Evolutionary conservation across 2,329 filamentous ascomycete species (phyloP).

Genomic region (Exophiala sp.): DNA sequence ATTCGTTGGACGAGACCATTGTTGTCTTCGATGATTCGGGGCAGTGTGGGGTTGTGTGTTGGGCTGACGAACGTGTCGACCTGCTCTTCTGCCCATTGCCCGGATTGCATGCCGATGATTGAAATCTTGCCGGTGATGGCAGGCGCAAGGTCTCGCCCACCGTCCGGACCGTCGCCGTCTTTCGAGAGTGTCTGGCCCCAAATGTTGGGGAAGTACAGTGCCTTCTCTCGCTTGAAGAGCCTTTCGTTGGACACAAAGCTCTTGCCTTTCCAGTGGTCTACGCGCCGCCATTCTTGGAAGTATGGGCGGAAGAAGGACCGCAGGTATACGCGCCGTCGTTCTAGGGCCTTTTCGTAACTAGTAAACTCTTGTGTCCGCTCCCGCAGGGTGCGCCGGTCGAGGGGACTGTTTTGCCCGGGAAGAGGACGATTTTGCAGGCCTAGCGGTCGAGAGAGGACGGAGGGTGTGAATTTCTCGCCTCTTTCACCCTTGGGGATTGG

Average conservation of each 20-base stretch:
- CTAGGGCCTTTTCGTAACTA: constrained; percentile 79
- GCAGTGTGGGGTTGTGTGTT: constrained; percentile 66
- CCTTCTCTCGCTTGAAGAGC: constrained; percentile 77
- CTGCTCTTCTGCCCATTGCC: constrained; percentile 81
- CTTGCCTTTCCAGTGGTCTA: constrained; percentile 80
- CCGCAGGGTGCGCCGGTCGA: constrained; percentile 63
- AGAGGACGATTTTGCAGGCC: constrained; percentile 72
- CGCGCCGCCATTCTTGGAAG: constrained; percentile 91
- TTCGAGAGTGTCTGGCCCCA: constrained; percentile 67
- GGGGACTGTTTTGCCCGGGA: constrained; percentile 75
- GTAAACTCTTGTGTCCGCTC: constrained; percentile 77
- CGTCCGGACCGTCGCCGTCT: constrained; percentile 40
- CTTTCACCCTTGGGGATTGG: constrained; percentile 31
- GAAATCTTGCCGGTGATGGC: constrained; percentile 69
- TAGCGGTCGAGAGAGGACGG: constrained; percentile 67
- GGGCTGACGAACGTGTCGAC: constrained; percentile 66
- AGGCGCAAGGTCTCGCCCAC: constrained; percentile 68
- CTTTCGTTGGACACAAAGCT: constrained; percentile 80
- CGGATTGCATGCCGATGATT: constrained; percentile 77
- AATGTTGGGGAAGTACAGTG: constrained; percentile 92
- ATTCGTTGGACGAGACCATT: constrained; percentile 65
- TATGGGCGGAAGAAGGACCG: constrained; percentile 80
- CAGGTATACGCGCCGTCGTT: constrained; percentile 72
- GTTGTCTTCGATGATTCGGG: constrained; percentile 55
- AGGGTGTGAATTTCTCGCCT: constrained; percentile 48